Percentiles rank a stretch among this genome's conserved stretches.
phyloP scores from a whole-genome alignment of 495 filamentous ascomycete genomes.

The Xylaria intraflava region DNA sequence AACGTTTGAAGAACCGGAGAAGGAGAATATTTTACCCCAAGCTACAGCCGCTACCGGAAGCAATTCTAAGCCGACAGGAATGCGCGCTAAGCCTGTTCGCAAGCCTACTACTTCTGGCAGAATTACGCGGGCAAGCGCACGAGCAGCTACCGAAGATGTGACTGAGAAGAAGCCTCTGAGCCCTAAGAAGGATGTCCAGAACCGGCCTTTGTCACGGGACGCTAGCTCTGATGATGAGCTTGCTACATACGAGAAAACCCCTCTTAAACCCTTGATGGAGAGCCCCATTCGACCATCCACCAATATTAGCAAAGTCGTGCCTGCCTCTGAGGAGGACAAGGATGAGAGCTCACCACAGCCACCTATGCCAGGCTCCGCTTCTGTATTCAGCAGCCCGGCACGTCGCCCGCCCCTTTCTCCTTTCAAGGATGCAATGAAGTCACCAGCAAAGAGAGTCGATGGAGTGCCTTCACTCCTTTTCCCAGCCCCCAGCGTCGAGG shows the following conservation, averaged over 20 bases:
- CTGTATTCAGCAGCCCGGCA: constrained; percentile 40
- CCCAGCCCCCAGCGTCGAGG: constrained; percentile 31
- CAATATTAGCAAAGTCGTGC: constrained; percentile 25
- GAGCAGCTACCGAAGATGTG: constrained; percentile 11
- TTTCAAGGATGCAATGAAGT: constrained; percentile 43
- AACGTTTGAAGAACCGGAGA: constrained; percentile 51
- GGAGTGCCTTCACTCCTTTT: constrained; percentile 42
- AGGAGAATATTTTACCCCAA: constrained; percentile 45
- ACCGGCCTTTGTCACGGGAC: constrained; percentile 31
- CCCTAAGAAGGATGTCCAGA: constrained; percentile 52
- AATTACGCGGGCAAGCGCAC: constrained; percentile 23
- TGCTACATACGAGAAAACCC: constrained; percentile 43
- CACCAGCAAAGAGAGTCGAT: constrained; percentile 44
- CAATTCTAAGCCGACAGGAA: constrained; percentile 27
- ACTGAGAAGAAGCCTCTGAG: constrained; percentile 38
- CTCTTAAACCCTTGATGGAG: constrained; percentile 41
- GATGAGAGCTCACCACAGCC: constrained; percentile 13
- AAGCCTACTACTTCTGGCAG: constrained; percentile 19
- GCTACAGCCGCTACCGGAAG: constrained; percentile 20
- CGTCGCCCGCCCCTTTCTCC: constrained; percentile 41
- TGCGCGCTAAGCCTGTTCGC: constrained; percentile 40
- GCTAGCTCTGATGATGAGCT: constrained; percentile 48
- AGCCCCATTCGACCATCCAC: constrained; percentile 37
- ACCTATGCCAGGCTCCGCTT: constrained; percentile 17
- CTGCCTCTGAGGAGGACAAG: constrained; percentile 15